Evolutionary conservation across 768 basidiomycete genomes (phyloP).

Genomic region (Peribolospora baueri): DNA sequence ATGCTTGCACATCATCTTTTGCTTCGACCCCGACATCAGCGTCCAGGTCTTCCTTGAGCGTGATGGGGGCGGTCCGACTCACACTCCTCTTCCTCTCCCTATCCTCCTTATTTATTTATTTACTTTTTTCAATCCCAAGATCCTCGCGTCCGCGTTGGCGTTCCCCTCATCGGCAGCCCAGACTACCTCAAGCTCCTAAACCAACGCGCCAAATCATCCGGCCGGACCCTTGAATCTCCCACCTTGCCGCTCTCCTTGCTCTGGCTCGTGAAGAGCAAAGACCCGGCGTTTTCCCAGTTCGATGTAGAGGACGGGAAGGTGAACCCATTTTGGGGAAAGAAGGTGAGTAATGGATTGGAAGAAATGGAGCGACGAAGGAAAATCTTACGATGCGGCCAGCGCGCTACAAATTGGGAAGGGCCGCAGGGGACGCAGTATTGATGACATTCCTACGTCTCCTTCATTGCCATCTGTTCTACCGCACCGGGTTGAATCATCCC

Average conservation of each 20-base stretch:
- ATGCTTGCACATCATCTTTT: background rate
- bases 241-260: slow-evolving; percentile 1
- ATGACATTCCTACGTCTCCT: too few relatives aligned
- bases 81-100: background rate
- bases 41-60: too few relatives aligned
- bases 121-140: slow-evolving; percentile 4
- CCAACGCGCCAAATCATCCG: background rate
- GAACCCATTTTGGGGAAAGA: too few relatives aligned
- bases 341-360: too few relatives aligned
- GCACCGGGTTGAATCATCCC: slow-evolving; percentile 5
- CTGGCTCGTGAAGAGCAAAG: slow-evolving; percentile 14
- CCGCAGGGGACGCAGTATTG: too few relatives aligned
- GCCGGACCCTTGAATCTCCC: background rate
- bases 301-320: too few relatives aligned
- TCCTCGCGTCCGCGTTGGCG: slow-evolving; percentile 10
- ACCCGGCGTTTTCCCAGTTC: background rate
- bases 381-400: too few relatives aligned
- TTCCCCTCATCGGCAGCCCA: slow-evolving; percentile 14
- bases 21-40: background rate
- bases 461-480: slow-evolving; percentile 5
- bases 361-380: too few relatives aligned
- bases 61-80: too few relatives aligned
- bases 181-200: slow-evolving; percentile 2
- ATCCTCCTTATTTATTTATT: background rate
- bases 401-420: too few relatives aligned